Base-by-base conservation (phyloP, 805 yeast genomes). In the Saccharomyces paradoxus region DNA sequence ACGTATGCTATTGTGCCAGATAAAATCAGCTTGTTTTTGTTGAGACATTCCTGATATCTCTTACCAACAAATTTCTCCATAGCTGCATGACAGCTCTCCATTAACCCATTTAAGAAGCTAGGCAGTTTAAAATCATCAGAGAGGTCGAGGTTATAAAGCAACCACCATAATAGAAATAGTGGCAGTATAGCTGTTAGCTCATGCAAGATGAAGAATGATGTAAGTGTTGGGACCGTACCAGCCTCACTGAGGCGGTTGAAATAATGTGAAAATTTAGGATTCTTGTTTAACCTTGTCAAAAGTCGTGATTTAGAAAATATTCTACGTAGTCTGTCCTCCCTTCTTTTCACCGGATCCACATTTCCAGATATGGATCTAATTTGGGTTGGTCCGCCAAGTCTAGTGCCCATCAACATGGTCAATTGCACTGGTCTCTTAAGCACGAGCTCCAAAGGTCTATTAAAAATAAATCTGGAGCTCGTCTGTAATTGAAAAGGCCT, bases 1-100 rank as follows among this genome's bases (percentile, higher is more conserved):
- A 84, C 85, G 61, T 83, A 88, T 0, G 95, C 83, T 27, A 86
- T 77, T 0, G 91, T 90, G 9, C 95, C 95, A 58, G 86, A 87
- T 59, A 83, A 66, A 5, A 87, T 71, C 28, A 84, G 65, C 50
- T 74, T 73, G 49, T 84, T 74, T 58, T 82, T 81, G 37, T 81
- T 82, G 28, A 59, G 54, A 5, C 56, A 57, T 21, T 55, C 62
- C 51, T 61, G 57, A 58, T 67, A 71, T 32, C 66, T 63, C 41
- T 68, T 63, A 53, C 76, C 74, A 59, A 81, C 74, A 27, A 82
- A 68, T 50, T 73, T 74, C 56, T 83, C 86, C 37, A 85, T 81
- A 49, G 80, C 78, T 41, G 74, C 77, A 8, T 78, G 75, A 7
- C 90, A 88, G 53, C 78, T 79, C 12, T 77, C 74, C n/a, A 86